These are phyloP conservation scores for Tolypocladium pustulatum DNA, from an alignment of 2,329 filamentous ascomycete species.

Conservation along the genomic window DNA sequence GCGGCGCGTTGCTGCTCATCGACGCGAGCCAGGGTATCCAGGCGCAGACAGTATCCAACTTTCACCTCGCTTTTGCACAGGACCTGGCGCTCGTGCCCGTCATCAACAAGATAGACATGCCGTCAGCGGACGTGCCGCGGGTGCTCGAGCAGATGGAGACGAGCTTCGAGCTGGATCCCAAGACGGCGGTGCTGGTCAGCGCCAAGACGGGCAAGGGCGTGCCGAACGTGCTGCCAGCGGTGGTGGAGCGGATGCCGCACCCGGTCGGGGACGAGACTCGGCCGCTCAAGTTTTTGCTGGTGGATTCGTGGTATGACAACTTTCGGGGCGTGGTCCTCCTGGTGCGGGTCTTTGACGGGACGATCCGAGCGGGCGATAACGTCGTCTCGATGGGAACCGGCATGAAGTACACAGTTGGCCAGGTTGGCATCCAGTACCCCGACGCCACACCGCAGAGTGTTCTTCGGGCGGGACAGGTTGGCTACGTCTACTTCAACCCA, in stretches of 20 bases:
- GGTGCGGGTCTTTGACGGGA: slow-evolving; percentile 84
- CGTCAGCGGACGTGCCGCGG: slow-evolving; percentile 75
- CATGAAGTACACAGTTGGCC: slow-evolving; percentile 83
- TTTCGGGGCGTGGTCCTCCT: slow-evolving; percentile 90
- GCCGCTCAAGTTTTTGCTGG: slow-evolving; percentile 74
- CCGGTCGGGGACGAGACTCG: slow-evolving; percentile 63
- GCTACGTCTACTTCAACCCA: slow-evolving; percentile 94
- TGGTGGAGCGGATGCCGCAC: slow-evolving; percentile 75
- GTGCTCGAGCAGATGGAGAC: slow-evolving; percentile 78
- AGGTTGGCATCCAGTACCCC: slow-evolving; percentile 95
- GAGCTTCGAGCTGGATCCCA: slow-evolving; percentile 78
- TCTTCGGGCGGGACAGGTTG: slow-evolving; percentile 84
- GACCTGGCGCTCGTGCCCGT: slow-evolving; percentile 80
- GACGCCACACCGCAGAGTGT: slow-evolving; percentile 70
- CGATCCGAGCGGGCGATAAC: slow-evolving; percentile 70
- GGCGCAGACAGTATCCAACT: slow-evolving; percentile 96
- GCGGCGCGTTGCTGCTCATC: slow-evolving; percentile 82
- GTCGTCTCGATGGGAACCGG: slow-evolving; percentile 83
- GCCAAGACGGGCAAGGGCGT: slow-evolving; percentile 93
- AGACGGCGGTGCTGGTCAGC: slow-evolving; percentile 62
- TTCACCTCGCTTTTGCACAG: slow-evolving; percentile 93
- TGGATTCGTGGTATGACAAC: slow-evolving; percentile 97
- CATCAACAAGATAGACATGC: slow-evolving; percentile 93
- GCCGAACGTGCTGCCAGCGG: slow-evolving; percentile 67
- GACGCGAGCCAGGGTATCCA: slow-evolving; percentile 96